Conservation (phyloP, 257 asterid genomes). For the Gardenia jasminoides region DNA sequence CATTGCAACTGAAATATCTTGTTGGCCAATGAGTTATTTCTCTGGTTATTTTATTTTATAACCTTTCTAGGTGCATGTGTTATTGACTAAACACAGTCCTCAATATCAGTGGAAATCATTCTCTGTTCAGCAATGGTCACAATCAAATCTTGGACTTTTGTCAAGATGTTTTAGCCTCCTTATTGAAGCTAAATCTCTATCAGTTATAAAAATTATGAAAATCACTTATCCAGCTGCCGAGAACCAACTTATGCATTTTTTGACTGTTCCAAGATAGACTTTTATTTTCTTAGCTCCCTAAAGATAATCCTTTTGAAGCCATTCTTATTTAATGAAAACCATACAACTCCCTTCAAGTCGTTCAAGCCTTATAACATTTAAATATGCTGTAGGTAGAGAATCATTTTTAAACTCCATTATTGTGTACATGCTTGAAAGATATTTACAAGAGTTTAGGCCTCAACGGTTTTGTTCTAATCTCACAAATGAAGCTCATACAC, state of each 20-base stretch:
- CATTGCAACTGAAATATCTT: not conserved
- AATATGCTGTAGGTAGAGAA: not conserved
- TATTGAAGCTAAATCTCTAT: not conserved
- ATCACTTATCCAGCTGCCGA: not conserved
- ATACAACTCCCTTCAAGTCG: not conserved
- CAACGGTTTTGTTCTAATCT: not conserved
- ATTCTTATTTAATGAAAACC: too few relatives aligned
- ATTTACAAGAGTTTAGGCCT: not conserved
- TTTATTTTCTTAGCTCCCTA: not conserved
- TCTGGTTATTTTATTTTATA: too few relatives aligned
- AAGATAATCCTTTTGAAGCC: not conserved
- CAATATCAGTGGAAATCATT: not conserved
- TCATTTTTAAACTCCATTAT: not conserved
- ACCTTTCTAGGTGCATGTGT: not conserved
- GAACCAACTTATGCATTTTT: not conserved
- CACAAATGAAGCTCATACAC: not conserved
- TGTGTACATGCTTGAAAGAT: not conserved
- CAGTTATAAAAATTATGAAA: not conserved
- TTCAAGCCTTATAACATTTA: not conserved
- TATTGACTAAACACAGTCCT: not conserved
- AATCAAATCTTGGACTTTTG: too few relatives aligned
- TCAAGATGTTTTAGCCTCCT: not conserved
- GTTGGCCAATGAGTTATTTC: not conserved
- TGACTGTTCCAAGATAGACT: not conserved
- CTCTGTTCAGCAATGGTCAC: not conserved